Conservation (phyloP, 2,329 filamentous ascomycete species). For the Fusarium setosum region DNA sequence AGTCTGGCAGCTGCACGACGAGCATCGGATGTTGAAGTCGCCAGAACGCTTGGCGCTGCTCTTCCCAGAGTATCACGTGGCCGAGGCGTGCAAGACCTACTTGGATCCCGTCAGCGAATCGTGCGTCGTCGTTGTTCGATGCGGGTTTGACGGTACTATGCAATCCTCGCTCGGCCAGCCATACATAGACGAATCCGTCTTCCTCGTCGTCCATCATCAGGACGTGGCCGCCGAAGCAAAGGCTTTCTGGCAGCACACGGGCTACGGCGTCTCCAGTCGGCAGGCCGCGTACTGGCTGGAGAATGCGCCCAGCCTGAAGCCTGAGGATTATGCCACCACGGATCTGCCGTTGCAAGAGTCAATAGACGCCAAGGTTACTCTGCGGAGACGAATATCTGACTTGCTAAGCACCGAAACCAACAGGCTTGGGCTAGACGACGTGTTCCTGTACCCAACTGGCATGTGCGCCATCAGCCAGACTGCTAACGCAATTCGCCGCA, state of each 20-base stretch:
- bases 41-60: constrained; percentile 13
- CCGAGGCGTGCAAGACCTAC: constrained; percentile 29
- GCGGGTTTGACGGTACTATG: constrained; percentile 26
- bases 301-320: constrained; percentile 32
- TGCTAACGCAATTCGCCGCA: constrained; percentile 19
- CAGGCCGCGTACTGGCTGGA: constrained; percentile 41
- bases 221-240: constrained; percentile 36
- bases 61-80: constrained; percentile 27
- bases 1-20: not conserved
- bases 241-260: constrained; percentile 46
- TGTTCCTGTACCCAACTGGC: constrained; percentile 62
- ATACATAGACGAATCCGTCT: too few relatives aligned
- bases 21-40: not conserved
- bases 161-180: too few relatives aligned
- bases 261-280: constrained; percentile 44
- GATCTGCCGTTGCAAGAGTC: constrained; percentile 13
- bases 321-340: not conserved
- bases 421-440: constrained; percentile 45
- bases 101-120: constrained; percentile 10
- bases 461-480: constrained; percentile 60
- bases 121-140: not conserved
- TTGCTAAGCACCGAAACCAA: constrained; percentile 28
- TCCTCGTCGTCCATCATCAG: constrained; percentile 23
- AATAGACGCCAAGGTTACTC: constrained; percentile 2
- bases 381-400: constrained; percentile 34